phyloP scores from a whole-genome alignment of 192 early-diverging fungal species.

The Oehlia diaphana region DNA sequence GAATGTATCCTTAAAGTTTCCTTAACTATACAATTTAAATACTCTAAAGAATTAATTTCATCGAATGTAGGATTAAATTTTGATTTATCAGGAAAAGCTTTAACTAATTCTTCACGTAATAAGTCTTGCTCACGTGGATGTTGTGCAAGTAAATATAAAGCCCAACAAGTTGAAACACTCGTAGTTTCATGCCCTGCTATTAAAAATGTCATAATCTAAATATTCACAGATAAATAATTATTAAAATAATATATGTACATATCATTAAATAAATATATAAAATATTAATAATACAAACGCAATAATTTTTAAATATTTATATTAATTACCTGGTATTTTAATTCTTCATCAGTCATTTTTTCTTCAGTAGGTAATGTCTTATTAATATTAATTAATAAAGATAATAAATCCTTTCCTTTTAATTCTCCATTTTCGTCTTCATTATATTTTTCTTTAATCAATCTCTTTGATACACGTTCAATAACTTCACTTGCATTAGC shows the following conservation, averaged over 20 bases:
- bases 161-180: constrained; percentile 47
- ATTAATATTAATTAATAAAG: constrained; percentile 43
- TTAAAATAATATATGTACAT: too few relatives aligned
- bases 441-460: constrained; percentile 40
- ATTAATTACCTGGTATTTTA: constrained; percentile 40
- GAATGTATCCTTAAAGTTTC: constrained; percentile 53
- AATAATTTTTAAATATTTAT: too few relatives aligned
- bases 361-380: constrained; percentile 39
- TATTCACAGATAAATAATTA: too few relatives aligned
- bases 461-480: constrained; percentile 31
- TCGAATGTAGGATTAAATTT: constrained; percentile 44
- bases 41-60: constrained; percentile 45
- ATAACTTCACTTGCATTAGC: constrained; percentile 31
- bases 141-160: constrained; percentile 51
- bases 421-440: constrained; percentile 21
- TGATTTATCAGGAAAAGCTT: constrained; percentile 43
- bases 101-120: constrained; percentile 48
- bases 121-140: constrained; percentile 43
- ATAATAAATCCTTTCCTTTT: constrained; percentile 44
- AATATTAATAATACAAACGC: too few relatives aligned
- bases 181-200: constrained; percentile 62
- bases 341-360: constrained; percentile 44
- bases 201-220: constrained; percentile 8
- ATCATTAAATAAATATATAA: too few relatives aligned
- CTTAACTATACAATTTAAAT: constrained; percentile 54